Base-by-base conservation (phyloP, 1,139 yeast species). In the Scheffersomyces insectosa region DNA sequence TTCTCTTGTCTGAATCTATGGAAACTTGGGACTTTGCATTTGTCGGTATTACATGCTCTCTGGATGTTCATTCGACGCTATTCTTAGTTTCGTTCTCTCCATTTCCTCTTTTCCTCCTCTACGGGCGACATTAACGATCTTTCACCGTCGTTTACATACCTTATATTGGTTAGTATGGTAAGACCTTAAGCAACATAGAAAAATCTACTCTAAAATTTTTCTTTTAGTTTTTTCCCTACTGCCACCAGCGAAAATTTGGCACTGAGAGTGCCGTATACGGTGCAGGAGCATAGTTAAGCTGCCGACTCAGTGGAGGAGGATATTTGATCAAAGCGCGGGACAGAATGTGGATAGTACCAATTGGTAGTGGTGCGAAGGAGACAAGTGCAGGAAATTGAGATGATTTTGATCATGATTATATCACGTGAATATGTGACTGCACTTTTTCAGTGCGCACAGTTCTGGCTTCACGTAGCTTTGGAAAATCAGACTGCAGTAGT, bases 351-450 rank as follows among this genome's bases (percentile, higher is more conserved):
- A 2, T 13, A n/a, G 34, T 13, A n/a, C 15, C 3, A n/a, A 31
- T 13, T 6, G 34, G 15, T 31, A 20, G 25, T 20, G 25, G 9
- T 20, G 3, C 6, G 25, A 20, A 7, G 25, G 8, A 20, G 25
- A 20, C 25, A 20, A 20, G 25, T 20, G 25, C 25, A 20, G 25
- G 25, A 20, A 20, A 20, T 7, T 20, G 8, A 8, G 3, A 20
- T 20, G 6, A 20, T 5, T 13, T 3, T 14, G 20, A 20, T 31
- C 34, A 31, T 8, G 5, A 9, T 11, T 11, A 11, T 28, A 11
- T 44, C 58, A 50, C 46, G 51, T 48, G 59, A 39, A 29, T 8
- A 2, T 39, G 60, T 56, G 61, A 56, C 60, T 54, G 58, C 37
- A 44, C 39, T 44, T 43, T 42, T 39, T 14, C 42, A 13, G 23